Evolutionary conservation across 352 stramenopile genomes (phyloP).

Genomic region (Salisapilia sapeloensis): DNA sequence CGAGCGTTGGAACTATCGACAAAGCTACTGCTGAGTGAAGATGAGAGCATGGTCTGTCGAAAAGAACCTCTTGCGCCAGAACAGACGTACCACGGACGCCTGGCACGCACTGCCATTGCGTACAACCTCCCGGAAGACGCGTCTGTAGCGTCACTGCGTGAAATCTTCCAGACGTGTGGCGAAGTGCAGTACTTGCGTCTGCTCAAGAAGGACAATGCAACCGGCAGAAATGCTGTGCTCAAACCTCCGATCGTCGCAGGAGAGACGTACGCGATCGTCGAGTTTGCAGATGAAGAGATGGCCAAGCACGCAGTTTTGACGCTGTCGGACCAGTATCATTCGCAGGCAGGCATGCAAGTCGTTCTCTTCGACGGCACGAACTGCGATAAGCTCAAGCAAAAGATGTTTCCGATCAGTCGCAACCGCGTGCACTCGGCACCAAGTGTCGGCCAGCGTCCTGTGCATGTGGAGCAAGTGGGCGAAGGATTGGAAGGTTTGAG

Average conservation of each 20-base stretch:
- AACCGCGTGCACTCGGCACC: conserved; percentile 68
- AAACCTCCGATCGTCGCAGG: conserved; percentile 76
- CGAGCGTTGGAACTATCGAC: conserved; percentile 73
- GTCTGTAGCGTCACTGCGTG: conserved; percentile 65
- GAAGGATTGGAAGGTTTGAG: conserved; percentile 72
- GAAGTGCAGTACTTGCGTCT: conserved; percentile 75
- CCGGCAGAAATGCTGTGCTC: conserved; percentile 69
- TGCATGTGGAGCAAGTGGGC: conserved; percentile 70
- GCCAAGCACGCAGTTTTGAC: conserved; percentile 78
- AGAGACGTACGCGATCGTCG: conserved; percentile 81
- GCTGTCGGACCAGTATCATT: conserved; percentile 79
- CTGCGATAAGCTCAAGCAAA: conserved; percentile 79
- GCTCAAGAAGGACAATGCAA: conserved; percentile 81
- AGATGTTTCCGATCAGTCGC: conserved; percentile 77
- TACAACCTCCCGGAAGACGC: conserved; percentile 78
- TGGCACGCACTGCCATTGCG: conserved; percentile 70
- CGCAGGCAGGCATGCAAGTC: conserved; percentile 73
- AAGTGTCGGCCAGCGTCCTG: conserved; percentile 37
- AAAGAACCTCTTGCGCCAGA: conserved; percentile 65
- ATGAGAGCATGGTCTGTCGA: conserved; percentile 71
- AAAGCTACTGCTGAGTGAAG: conserved; percentile 68
- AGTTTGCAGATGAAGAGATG: conserved; percentile 81
- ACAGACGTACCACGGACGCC: conserved; percentile 75
- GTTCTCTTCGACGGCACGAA: conserved; percentile 82
- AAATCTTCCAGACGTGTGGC: conserved; percentile 71